phyloP scores from a whole-genome alignment of 2,329 filamentous ascomycete genomes.

The Pseudogymnoascus destructans region DNA sequence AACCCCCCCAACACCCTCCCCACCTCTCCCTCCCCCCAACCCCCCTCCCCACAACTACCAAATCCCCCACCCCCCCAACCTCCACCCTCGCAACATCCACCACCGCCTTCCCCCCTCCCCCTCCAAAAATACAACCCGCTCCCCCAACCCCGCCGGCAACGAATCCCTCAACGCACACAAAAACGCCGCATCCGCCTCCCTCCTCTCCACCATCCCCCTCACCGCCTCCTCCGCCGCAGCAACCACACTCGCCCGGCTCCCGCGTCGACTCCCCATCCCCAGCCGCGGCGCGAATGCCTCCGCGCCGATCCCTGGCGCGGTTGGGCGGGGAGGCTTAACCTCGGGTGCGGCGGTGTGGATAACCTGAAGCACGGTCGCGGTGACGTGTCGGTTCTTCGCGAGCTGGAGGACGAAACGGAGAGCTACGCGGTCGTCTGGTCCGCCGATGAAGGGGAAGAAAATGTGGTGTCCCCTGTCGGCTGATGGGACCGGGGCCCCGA shows the following conservation, averaged over 20 bases:
- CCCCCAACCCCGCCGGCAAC: conserved; percentile 35
- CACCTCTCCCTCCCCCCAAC: background rate
- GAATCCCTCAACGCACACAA: conserved; percentile 44
- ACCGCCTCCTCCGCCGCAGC: conserved; percentile 19
- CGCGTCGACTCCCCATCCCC: conserved; percentile 7
- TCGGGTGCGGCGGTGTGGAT: conserved; percentile 21
- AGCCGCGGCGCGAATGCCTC: conserved; percentile 4
- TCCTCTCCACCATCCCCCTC: background rate
- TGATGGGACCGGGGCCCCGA: conserved; percentile 38
- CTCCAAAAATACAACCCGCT: conserved; percentile 44
- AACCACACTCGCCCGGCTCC: conserved; percentile 6
- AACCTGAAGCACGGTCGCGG: conserved; percentile 60
- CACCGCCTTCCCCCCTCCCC: conserved; percentile 27
- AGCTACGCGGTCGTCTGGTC: conserved; percentile 66
- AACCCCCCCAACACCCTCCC: background rate
- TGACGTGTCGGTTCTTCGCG: conserved; percentile 64
- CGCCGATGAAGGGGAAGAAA: conserved; percentile 78
- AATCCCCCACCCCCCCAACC: conserved; percentile 56
- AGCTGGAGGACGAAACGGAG: conserved; percentile 74
- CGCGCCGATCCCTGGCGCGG: background rate
- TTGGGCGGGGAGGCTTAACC: conserved; percentile 9
- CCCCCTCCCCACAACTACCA: conserved; percentile 51
- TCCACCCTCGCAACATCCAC: conserved; percentile 43
- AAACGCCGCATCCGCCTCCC: conserved; percentile 38
- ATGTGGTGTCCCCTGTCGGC: conserved; percentile 63